Conservation (phyloP, 805 yeast genomes). For the Metschnikowia matae region DNA sequence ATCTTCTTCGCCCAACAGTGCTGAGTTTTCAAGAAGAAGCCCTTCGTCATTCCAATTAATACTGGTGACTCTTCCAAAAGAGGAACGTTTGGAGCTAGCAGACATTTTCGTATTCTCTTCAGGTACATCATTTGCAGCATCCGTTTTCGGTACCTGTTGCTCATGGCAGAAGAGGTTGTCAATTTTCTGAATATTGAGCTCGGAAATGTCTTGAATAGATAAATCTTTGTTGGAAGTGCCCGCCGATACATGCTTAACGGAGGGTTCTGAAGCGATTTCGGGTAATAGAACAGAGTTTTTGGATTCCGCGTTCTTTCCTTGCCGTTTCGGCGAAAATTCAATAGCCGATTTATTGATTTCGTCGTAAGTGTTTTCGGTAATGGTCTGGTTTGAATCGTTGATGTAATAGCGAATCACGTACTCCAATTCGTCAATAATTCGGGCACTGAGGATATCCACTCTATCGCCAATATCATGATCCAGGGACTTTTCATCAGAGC, state of each 20-base stretch:
- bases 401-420: slow-evolving; percentile 45
- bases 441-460: slow-evolving; percentile 63
- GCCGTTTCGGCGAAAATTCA: slow-evolving; percentile 6
- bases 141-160: slow-evolving; percentile 4
- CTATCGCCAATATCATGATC: slow-evolving; percentile 27
- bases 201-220: slow-evolving; percentile 37
- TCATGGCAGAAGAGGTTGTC: slow-evolving; percentile 34
- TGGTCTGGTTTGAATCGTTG: slow-evolving; percentile 10
- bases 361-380: slow-evolving; percentile 9
- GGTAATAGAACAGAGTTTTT: background rate
- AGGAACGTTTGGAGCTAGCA: slow-evolving; percentile 9
- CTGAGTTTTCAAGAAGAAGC: slow-evolving; percentile 27
- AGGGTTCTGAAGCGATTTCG: background rate
- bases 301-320: background rate
- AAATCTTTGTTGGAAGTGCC: slow-evolving; percentile 12
- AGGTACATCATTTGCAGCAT: slow-evolving; percentile 3
- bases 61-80: slow-evolving; percentile 28
- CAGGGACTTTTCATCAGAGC: background rate
- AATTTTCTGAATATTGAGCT: slow-evolving; percentile 34
- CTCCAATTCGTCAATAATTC: slow-evolving; percentile 68
- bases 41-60: slow-evolving; percentile 42
- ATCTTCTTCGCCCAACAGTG: slow-evolving; percentile 9
- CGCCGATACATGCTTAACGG: background rate
- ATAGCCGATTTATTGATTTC: slow-evolving; percentile 7
- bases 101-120: slow-evolving; percentile 11